Percentiles rank a stretch among this genome's conserved stretches.
Conservation (phyloP, 345 rosid species). For the Citrus sp. region DNA sequence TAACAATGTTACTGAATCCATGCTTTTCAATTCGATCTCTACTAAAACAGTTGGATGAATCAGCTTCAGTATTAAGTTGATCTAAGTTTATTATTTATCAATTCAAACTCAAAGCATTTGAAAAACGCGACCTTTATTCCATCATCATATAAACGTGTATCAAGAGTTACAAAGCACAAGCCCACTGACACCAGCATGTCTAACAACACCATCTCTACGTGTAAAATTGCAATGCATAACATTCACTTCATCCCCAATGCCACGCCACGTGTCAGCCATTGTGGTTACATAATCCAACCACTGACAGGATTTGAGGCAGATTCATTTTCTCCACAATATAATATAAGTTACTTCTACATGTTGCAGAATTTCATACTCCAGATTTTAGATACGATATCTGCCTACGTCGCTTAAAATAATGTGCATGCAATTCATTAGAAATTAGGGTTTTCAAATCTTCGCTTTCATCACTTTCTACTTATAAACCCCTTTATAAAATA, state of each 20-base stretch:
- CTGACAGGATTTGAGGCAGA: background rate
- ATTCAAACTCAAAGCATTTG: background rate
- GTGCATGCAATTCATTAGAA: background rate
- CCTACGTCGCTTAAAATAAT: background rate
- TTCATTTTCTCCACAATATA: background rate
- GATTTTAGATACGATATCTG: background rate
- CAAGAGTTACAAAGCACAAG: background rate
- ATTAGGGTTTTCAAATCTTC: background rate
- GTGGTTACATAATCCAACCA: background rate
- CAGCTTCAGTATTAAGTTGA: too few relatives aligned
- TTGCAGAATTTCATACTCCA: background rate
- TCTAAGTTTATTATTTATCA: background rate
- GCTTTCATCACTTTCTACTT: background rate
- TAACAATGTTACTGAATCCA: too few relatives aligned
- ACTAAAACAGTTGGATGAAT: too few relatives aligned
- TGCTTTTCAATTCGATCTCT: too few relatives aligned
- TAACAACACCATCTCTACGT: conserved; percentile 1
- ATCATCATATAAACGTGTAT: background rate
- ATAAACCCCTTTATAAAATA: background rate
- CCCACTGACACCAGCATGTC: background rate
- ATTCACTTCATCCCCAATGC: background rate
- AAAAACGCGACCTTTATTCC: background rate
- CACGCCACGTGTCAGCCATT: background rate
- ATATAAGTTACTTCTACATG: background rate
- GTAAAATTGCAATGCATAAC: background rate